These are phyloP conservation scores for Juglanconis sp. DNA, from an alignment of 2,329 filamentous ascomycete species.

Conservation along the genomic window DNA sequence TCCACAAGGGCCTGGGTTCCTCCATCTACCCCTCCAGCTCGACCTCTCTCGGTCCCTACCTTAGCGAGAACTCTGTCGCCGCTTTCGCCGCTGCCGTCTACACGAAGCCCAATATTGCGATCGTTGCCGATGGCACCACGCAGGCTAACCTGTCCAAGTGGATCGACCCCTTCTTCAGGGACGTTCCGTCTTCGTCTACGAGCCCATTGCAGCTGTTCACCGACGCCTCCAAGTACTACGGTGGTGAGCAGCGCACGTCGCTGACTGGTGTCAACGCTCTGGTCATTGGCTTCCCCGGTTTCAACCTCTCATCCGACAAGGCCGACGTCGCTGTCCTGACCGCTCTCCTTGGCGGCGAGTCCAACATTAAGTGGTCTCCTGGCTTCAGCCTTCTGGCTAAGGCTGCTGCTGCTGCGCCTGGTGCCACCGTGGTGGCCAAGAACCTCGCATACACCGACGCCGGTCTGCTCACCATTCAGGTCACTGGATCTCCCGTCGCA, in stretches of 20 bases:
- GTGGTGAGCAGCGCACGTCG: constrained; percentile 87
- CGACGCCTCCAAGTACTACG: constrained; percentile 78
- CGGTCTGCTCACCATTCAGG: constrained; percentile 79
- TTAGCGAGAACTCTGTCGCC: constrained; percentile 71
- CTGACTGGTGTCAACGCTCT: constrained; percentile 71
- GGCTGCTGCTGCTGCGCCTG: constrained; percentile 63
- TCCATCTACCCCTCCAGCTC: constrained; percentile 70
- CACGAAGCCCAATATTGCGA: constrained; percentile 83
- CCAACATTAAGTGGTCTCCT: constrained; percentile 90
- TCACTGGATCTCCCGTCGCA: constrained; percentile 70
- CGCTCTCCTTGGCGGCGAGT: constrained; percentile 84
- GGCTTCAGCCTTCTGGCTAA: constrained; percentile 90
- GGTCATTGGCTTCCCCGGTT: constrained; percentile 90
- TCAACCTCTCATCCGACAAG: constrained; percentile 77
- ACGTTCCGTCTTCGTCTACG: constrained; percentile 54
- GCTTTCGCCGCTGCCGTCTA: constrained; percentile 78
- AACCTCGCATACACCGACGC: constrained; percentile 91
- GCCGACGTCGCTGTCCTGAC: constrained; percentile 85
- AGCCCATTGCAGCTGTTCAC: constrained; percentile 54
- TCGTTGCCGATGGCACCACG: constrained; percentile 85
- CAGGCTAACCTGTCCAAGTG: constrained; percentile 78
- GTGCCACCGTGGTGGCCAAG: constrained; percentile 67
- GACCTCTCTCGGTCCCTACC: constrained; percentile 73
- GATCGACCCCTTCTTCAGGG: constrained; percentile 88
- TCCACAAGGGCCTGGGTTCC: constrained; percentile 87